Base-by-base conservation (phyloP, 202 grass and related monocot genomes). In the Saccharum hybrid region DNA sequence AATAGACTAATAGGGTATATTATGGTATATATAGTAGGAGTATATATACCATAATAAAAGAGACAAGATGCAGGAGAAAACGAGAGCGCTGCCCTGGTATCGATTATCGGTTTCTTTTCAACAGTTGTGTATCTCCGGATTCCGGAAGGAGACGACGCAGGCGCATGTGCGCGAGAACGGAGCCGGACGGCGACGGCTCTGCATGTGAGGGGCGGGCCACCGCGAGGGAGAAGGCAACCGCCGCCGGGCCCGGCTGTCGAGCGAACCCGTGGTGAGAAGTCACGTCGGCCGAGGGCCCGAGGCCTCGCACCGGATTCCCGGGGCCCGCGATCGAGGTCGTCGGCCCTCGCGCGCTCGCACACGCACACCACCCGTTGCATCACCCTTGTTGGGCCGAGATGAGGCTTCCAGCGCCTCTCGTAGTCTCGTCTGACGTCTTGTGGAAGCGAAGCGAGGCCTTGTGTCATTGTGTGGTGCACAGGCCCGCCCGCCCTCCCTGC, bases 141-240 rank as follows among this genome's bases (percentile, higher is more conserved):
- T 57, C 54, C 5, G 63, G 82, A 88, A 85, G 70, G 87, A 40
- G 82, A 85, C 82, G 46, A 64, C 40, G 54, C 40, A 8, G 76
- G 63, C 42, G 76, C 87, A 65, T 89, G 82, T 89, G 82, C 77
- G 75, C 62, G 62, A 51, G 75, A 31, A 8, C 4, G 23, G 23
- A 22, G 64, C 31, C 8, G 41, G 56, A 85, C 82, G 82, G 70
- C 75, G 59, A 48, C 68, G 86, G 6, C 38, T 69, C 65, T 16
- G 65, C 87, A 81, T 81, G 81, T 75, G 81, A 84, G 86, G 51
- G 75, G 76, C 63, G 39, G 81, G 54, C 72, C 79, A 77, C 64
- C 10, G 75, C 75, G 60, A 42, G 11, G 26, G 61, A 43, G 56
- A 63, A 60, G 33, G 78, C 84, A 68, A 38, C 77, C 40, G 73